Evolutionary conservation across 352 stramenopile genomes (phyloP).

Genomic region (Phytopythium delawarense): DNA sequence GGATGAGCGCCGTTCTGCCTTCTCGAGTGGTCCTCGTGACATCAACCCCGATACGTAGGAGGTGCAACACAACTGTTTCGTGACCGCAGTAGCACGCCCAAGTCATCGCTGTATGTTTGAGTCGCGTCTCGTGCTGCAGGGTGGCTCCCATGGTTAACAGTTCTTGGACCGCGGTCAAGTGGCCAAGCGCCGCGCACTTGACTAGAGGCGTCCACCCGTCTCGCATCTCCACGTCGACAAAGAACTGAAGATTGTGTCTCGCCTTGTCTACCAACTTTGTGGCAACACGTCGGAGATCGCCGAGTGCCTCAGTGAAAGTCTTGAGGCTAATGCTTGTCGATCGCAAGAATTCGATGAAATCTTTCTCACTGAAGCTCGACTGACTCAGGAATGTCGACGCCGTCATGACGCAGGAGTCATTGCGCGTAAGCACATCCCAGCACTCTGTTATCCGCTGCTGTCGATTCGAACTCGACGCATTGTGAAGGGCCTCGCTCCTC

Average conservation of each 20-base stretch:
- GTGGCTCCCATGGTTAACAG: slow-evolving; percentile 42
- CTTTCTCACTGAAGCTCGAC: slow-evolving; percentile 36
- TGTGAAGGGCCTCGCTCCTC: slow-evolving; percentile 24
- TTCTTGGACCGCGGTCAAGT: slow-evolving; percentile 25
- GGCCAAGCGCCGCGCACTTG: slow-evolving; percentile 56
- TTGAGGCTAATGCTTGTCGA: slow-evolving; percentile 13
- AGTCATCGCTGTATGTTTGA: slow-evolving; percentile 66
- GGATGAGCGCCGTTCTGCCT: slow-evolving; percentile 63
- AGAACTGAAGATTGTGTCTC: slow-evolving; percentile 15
- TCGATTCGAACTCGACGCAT: slow-evolving; percentile 27
- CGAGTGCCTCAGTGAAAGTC: slow-evolving; percentile 17
- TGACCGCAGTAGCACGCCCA: slow-evolving; percentile 77
- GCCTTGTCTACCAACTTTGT: slow-evolving; percentile 10
- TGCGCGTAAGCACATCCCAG: slow-evolving; percentile 24
- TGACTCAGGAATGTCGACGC: slow-evolving; percentile 26
- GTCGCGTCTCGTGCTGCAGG: slow-evolving; percentile 43
- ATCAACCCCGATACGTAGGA: slow-evolving; percentile 38
- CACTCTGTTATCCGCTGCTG: slow-evolving; percentile 35
- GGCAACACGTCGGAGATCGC: slow-evolving; percentile 15
- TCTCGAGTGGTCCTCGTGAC: slow-evolving; percentile 42
- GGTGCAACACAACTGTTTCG: slow-evolving; percentile 43
- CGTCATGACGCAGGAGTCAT: slow-evolving; percentile 26
- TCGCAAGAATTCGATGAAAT: slow-evolving; percentile 33
- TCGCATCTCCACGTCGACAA: slow-evolving; percentile 50
- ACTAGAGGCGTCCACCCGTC: slow-evolving; percentile 68